Evolutionary conservation across 257 asterid species (phyloP), one percentile per base, ranked within the genome.

Genomic region (Voacanga thouarsii): DNA sequence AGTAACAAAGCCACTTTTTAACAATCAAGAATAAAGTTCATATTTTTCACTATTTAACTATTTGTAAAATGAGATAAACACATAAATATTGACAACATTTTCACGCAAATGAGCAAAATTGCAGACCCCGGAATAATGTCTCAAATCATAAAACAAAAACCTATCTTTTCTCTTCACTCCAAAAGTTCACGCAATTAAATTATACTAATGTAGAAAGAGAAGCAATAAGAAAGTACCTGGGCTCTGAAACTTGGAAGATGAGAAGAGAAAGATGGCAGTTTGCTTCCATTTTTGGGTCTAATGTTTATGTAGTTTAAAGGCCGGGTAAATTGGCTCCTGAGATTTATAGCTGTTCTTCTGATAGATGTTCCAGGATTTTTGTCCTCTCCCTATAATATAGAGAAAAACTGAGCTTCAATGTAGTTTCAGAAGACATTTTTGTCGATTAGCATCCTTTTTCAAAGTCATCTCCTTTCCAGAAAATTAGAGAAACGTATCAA

Each of bases 161-260:
- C 3, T 8, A 28, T 30, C 1, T 18, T 16, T 23, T 61, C 12
- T 50, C 50, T 28, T 61, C 66, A 21, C n/a, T 21, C 41, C n/a
- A 28, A 78, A 30, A 71, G 57, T 41, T 24, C 12, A 14, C n/a
- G 5, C 50, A 39, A 2, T 1, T 47, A 19, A 21, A 41, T 14
- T 55, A 41, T 9, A 30, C 18, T 57, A 28, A 61, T 60, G 10
- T 55, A 77, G 15, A 65, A 59, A 56, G 24, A 51, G 7, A 12
- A 30, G 18, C 51, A 28, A 3, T 3, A 15, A 71, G 39, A 18
- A 12, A 43, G 53, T 75, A 90, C 96, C 96, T 88, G 92, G 80
- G 77, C 65, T 79, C 69, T 79, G 83, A 83, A 74, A 81, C 72
- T 78, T 65, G 84, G 92, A 78, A 92, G 82, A 77, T 85, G 78